These are phyloP conservation scores for Suhomyces atakaporum DNA, from an alignment of 1,139 yeast genomes.

Conservation along the genomic window DNA sequence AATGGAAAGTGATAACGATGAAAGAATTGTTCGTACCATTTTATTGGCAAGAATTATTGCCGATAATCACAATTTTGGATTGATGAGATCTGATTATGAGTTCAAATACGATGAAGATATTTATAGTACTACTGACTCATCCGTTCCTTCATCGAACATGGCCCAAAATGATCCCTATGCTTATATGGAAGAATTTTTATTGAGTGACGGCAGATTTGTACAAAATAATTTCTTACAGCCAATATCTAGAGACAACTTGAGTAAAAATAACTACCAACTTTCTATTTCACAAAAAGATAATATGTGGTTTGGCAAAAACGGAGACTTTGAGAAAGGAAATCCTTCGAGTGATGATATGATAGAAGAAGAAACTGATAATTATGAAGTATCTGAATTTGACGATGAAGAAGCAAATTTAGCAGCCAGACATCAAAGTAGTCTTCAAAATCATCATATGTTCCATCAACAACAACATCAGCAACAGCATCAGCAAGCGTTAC, in stretches of 20 bases:
- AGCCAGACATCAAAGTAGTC: slow-evolving; percentile 12
- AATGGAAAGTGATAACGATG: slow-evolving; percentile 41
- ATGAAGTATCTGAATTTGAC: slow-evolving; percentile 18
- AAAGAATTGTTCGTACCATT: slow-evolving; percentile 52
- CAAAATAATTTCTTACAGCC: slow-evolving; percentile 45
- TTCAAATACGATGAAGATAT: slow-evolving; percentile 43
- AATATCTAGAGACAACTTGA: slow-evolving; percentile 32
- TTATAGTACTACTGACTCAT: slow-evolving; percentile 29
- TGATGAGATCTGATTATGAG: slow-evolving; percentile 45
- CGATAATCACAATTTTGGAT: slow-evolving; percentile 51
- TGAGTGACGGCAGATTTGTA: slow-evolving; percentile 45
- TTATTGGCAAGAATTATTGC: slow-evolving; percentile 53
- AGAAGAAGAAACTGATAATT: slow-evolving; percentile 12
- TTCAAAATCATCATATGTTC: slow-evolving; percentile 17
- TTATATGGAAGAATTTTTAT: slow-evolving; percentile 39
- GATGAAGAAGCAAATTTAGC: slow-evolving; percentile 16
- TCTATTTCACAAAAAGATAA: slow-evolving; percentile 20
- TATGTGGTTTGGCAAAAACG: slow-evolving; percentile 31
- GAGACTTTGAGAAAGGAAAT: slow-evolving; percentile 15
- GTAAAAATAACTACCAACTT: slow-evolving; percentile 12
- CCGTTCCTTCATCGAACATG: slow-evolving; percentile 13
- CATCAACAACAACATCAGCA: slow-evolving; percentile 25
- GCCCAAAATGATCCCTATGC: slow-evolving; percentile 25
- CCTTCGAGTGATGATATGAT: slow-evolving; percentile 19
- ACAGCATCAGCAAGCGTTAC: slow-evolving; percentile 20